These are phyloP conservation scores for Catenaria anguillulae DNA, from an alignment of 371 early-diverging fungal genomes.

Conservation along the genomic window DNA sequence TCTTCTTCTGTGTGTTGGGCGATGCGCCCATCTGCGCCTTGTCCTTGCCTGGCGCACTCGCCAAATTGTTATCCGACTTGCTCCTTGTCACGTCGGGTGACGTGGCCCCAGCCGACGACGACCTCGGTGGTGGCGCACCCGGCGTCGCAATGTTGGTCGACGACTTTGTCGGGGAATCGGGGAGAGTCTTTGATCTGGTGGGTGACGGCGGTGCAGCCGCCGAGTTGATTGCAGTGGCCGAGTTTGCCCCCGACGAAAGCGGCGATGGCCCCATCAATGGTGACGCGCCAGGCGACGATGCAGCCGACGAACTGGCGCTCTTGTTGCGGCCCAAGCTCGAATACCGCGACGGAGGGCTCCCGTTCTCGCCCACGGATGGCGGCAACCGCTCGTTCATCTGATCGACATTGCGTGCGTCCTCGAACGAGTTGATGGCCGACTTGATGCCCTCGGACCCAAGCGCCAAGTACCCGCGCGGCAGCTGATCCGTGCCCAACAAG, in stretches of 20 bases:
- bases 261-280: too few relatives aligned
- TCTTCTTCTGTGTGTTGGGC: neutral
- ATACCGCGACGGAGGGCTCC: neutral
- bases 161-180: neutral
- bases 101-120: neutral
- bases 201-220: neutral
- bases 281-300: too few relatives aligned
- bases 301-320: too few relatives aligned
- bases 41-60: too few relatives aligned
- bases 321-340: neutral
- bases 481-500: conserved; percentile 56
- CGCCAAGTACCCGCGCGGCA: conserved; percentile 73
- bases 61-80: neutral
- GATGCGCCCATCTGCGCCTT: too few relatives aligned
- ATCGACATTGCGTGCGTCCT: conserved; percentile 77
- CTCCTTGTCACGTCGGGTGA: neutral
- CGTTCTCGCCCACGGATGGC: conserved; percentile 22
- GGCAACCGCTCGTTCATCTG: conserved; percentile 83
- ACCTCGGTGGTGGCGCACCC: neutral
- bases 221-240: too few relatives aligned
- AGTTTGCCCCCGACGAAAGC: too few relatives aligned
- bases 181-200: neutral
- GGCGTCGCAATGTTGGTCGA: neutral
- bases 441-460: conserved; percentile 82
- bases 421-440: conserved; percentile 70